These are phyloP conservation scores for Elymus sibiricus DNA, from an alignment of 176 grass and related monocot genomes.

Conservation along the genomic window DNA sequence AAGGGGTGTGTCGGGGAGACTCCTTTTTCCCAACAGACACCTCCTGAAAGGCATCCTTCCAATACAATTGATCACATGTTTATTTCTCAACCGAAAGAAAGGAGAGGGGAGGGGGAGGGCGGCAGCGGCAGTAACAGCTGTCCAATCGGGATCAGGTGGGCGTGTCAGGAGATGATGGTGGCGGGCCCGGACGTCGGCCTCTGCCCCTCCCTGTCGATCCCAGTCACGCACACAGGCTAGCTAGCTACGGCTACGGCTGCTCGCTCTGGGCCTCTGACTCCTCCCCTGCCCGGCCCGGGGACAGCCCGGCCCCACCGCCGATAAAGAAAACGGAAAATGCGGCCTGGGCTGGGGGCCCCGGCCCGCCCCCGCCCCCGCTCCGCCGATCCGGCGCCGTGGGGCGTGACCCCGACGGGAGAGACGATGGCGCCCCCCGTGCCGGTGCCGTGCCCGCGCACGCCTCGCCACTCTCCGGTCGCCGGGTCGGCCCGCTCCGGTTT, in stretches of 20 bases:
- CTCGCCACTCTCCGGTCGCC: neutral
- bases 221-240: constrained; percentile 17
- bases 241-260: neutral
- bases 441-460: neutral
- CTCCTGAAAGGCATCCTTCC: too few relatives aligned
- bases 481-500: neutral
- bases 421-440: neutral
- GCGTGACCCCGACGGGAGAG: constrained; percentile 18
- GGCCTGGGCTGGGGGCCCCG: neutral
- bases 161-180: constrained; percentile 43
- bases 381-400: neutral
- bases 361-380: neutral
- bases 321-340: constrained; percentile 20
- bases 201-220: constrained; percentile 2
- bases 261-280: constrained; percentile 18
- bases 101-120: neutral
- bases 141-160: constrained; percentile 68
- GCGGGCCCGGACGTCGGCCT: constrained; percentile 25
- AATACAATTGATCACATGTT: too few relatives aligned
- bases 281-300: neutral
- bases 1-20: too few relatives aligned
- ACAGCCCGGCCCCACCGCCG: constrained; percentile 3
- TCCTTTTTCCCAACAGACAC: too few relatives aligned
- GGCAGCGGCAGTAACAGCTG: constrained; percentile 43
- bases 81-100: too few relatives aligned